Evolutionary conservation across 176 grass and related monocot species (phyloP).

Genomic region (Thinopyrum elongatum): DNA sequence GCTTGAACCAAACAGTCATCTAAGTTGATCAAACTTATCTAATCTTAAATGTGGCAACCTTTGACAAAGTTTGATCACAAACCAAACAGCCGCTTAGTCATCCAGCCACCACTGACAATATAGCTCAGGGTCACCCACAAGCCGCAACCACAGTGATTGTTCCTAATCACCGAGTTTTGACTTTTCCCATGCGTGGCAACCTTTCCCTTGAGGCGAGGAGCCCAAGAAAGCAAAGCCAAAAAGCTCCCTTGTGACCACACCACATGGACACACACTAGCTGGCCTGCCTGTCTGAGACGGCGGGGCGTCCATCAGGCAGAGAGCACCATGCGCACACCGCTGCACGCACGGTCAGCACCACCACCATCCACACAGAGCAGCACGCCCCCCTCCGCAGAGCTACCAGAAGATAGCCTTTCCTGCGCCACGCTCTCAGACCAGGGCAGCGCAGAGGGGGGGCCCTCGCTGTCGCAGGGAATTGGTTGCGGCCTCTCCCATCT

Average conservation of each 20-base stretch:
- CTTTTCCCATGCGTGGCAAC: neutral
- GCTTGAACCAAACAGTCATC: no score
- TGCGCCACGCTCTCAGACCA: neutral
- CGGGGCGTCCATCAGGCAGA: neutral
- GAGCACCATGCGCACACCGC: neutral
- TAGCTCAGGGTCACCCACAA: neutral
- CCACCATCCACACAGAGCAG: neutral
- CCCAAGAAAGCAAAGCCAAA: slow-evolving; percentile 13
- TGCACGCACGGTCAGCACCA: slow-evolving; percentile 1
- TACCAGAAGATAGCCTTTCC: slow-evolving; percentile 25
- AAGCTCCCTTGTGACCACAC: neutral
- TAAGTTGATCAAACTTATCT: no score
- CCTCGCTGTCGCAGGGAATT: neutral
- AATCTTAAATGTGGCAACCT: no score
- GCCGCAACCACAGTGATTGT: neutral
- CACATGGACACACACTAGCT: neutral
- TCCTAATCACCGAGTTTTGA: neutral
- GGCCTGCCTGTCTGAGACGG: neutral
- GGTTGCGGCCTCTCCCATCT: neutral
- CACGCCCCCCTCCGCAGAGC: slow-evolving; percentile 1
- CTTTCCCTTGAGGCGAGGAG: neutral
- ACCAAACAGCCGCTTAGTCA: no score
- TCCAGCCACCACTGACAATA: neutral
- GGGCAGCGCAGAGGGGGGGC: neutral
- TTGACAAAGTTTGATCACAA: no score